Conservation (phyloP, 352 stramenopile species). For the Thraustochytrium striatum region DNA sequence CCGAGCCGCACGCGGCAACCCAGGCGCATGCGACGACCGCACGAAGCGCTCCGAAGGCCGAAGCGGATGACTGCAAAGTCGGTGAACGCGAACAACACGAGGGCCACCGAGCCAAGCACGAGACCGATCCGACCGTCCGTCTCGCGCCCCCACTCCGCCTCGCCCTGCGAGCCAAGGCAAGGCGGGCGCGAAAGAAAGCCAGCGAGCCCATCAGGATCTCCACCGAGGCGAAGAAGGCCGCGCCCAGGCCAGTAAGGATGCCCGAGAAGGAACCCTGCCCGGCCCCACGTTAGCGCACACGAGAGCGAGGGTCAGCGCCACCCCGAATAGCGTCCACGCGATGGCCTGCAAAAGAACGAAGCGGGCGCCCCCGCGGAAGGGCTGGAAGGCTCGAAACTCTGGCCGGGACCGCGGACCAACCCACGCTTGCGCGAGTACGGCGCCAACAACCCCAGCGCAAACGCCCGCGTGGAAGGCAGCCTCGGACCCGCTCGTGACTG, state of each 20-base stretch:
- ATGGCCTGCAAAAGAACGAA: slow-evolving; percentile 41
- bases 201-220: slow-evolving; percentile 18
- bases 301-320: not conserved
- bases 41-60: not conserved
- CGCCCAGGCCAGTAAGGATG: not conserved
- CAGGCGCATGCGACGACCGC: slow-evolving; percentile 29
- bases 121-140: slow-evolving; percentile 12
- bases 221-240: not conserved
- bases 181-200: slow-evolving; percentile 10
- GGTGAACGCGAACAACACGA: slow-evolving; percentile 3
- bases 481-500: not conserved
- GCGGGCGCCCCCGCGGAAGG: slow-evolving; percentile 9
- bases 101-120: slow-evolving; percentile 5
- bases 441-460: not conserved
- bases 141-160: too few species aligned
- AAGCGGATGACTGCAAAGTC: slow-evolving; percentile 45
- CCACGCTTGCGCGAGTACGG: not conserved
- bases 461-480: not conserved
- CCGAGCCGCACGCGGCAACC: slow-evolving; percentile 34
- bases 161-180: not conserved
- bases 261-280: not conserved
- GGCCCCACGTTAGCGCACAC: not conserved
- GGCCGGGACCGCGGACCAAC: slow-evolving; percentile 9
- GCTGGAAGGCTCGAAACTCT: slow-evolving; percentile 27
- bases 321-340: slow-evolving; percentile 18